Evolutionary conservation across 331 rosid species (phyloP).

Genomic region (Saraca asoca): DNA sequence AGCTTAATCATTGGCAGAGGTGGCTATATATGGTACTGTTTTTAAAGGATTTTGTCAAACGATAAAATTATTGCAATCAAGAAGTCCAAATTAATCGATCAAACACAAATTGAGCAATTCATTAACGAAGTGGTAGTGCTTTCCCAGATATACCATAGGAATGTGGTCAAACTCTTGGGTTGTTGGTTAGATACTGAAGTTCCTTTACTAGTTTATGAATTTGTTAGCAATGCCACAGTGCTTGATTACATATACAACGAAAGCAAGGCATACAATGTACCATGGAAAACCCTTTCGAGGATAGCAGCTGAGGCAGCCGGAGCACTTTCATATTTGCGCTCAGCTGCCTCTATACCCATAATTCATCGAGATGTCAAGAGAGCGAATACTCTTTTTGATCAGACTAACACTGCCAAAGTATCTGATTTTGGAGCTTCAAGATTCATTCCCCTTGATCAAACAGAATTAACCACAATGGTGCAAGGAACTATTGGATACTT

Average conservation of each 20-base stretch:
- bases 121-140: conserved; percentile 39
- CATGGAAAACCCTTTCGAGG: conserved; percentile 31
- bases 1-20: conserved; percentile 33
- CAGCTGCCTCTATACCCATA: conserved; percentile 33
- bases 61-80: conserved; percentile 38
- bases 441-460: conserved; percentile 30
- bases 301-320: conserved; percentile 36
- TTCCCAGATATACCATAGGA: conserved; percentile 41
- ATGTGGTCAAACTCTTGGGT: conserved; percentile 41
- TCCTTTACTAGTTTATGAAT: conserved; percentile 41
- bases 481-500: conserved; percentile 42
- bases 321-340: conserved; percentile 37
- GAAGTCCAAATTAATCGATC: conserved; percentile 39
- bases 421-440: conserved; percentile 46
- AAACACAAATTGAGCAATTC: conserved; percentile 38
- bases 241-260: conserved; percentile 31
- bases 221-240: conserved; percentile 37
- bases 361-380: conserved; percentile 43
- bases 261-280: neutral
- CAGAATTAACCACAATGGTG: conserved; percentile 37
- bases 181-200: conserved; percentile 41
- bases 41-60: conserved; percentile 29
- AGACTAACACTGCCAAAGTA: conserved; percentile 28
- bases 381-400: conserved; percentile 37
- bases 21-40: conserved; percentile 38